phyloP scores from a whole-genome alignment of 2,329 filamentous ascomycete genomes.

The Alternaria triticina region DNA sequence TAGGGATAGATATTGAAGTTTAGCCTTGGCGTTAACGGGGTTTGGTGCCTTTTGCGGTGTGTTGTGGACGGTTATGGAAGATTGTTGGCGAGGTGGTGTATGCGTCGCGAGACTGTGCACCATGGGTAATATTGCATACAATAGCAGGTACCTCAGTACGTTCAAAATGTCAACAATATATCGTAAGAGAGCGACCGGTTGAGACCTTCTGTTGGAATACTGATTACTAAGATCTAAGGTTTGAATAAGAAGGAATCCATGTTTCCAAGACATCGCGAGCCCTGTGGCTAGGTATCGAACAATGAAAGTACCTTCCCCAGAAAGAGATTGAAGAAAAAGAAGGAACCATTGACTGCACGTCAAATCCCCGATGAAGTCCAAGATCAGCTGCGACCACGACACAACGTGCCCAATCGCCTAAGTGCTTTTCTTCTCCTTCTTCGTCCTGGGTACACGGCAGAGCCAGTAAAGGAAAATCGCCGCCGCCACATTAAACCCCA shows the following conservation, averaged over 20 bases:
- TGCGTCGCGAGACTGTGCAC: background rate
- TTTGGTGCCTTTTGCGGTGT: background rate
- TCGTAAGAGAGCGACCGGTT: background rate
- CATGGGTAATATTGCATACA: background rate
- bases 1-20: constrained; percentile 16
- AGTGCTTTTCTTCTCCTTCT: constrained; percentile 43
- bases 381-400: background rate
- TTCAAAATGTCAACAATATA: background rate
- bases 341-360: background rate
- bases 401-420: background rate
- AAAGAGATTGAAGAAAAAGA: background rate
- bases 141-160: background rate
- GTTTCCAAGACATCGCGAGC: background rate
- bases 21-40: constrained; percentile 28
- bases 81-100: background rate
- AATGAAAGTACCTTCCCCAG: background rate
- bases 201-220: background rate
- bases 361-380: background rate
- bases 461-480: constrained; percentile 62
- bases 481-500: constrained; percentile 57
- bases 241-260: background rate
- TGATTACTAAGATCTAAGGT: background rate
- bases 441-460: constrained; percentile 57
- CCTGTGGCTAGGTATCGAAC: background rate
- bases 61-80: background rate